Conservation (phyloP, 2,329 filamentous ascomycete genomes). For the Periconia macrospinosa region DNA sequence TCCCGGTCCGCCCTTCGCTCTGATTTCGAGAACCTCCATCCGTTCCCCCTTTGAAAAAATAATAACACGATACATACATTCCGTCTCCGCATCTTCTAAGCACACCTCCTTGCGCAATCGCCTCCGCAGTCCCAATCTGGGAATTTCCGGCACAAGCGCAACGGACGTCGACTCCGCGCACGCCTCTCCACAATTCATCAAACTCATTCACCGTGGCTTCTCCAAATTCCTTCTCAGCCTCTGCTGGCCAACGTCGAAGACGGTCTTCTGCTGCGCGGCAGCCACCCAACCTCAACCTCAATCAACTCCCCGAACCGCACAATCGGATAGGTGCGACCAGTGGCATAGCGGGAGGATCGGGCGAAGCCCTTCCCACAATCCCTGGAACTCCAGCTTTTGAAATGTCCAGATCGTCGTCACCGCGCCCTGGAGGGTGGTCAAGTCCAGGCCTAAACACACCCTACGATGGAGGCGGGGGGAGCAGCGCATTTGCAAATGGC, state of each 20-base stretch:
- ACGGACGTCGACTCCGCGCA: conserved; percentile 26
- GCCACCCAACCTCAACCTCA: conserved; percentile 35
- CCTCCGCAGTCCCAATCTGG: conserved; percentile 14
- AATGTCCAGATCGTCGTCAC: conserved; percentile 90
- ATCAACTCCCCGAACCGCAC: conserved; percentile 25
- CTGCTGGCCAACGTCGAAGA: conserved; percentile 43
- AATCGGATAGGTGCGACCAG: conserved; percentile 36
- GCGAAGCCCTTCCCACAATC: conserved; percentile 40
- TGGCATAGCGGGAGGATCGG: conserved; percentile 33
- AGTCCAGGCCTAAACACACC: conserved; percentile 76
- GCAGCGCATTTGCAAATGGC: conserved; percentile 64
- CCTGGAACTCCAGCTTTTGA: conserved; percentile 40
- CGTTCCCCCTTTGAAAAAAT: conserved; percentile 10
- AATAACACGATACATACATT: not conserved
- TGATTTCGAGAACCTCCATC: not conserved
- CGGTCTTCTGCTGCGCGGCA: conserved; percentile 44
- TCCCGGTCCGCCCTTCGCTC: not conserved
- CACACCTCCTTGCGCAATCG: conserved; percentile 9
- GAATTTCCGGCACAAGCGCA: conserved; percentile 22
- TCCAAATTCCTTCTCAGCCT: conserved; percentile 39
- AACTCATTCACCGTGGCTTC: conserved; percentile 43
- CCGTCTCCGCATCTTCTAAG: not conserved
- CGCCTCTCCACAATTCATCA: conserved; percentile 18
- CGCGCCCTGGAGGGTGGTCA: conserved; percentile 83
- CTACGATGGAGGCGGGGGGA: conserved; percentile 63